Base-by-base conservation (phyloP, 306 rosid genomes). In the Oemleria cerasiformis region DNA sequence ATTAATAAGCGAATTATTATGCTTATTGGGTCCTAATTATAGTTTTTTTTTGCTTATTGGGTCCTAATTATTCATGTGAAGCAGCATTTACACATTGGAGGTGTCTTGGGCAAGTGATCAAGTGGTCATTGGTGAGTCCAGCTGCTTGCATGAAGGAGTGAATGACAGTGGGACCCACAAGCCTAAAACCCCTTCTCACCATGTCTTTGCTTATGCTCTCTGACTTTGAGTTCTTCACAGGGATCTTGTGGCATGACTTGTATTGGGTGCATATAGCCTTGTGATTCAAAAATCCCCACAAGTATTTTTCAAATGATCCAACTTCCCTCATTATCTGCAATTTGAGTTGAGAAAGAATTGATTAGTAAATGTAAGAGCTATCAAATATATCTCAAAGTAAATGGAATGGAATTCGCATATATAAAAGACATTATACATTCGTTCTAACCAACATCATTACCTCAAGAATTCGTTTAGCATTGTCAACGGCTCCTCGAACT, bases 151-250 rank as follows among this genome's bases (percentile, higher is more conserved):
- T 91, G 60, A 91, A 88, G 13, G 95, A 88, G 66, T 86, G 86
- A 74, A 91, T 81, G 73, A 85, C 95, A 17, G 92, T 91, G 25
- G 97, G 97, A 6, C 97, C 97, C 45, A 91, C 95, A 7, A 65
- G 80, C 83, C 97, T 77, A 23, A 88, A 86, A 0, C 90, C 90
- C 64, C 87, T 85, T 44, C 85, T 87, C 0, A 91, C 85, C 97
- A 91, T 78, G 83, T 84, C 90, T 79, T 88, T 91, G 87, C 97
- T 91, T 68, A 91, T 88, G 86, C 73, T 82, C 56, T 91, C 97
- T 66, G 97, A 86, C 77, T 91, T 91, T 69, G 97, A 88, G 16
- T 90, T 91, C 89, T 91, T 91, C 79, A 88, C 97, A 65, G 97
- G 97, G 9, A 91, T 85, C 79, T 85, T 88, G 80, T 85, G 85